Base-by-base conservation (phyloP, 1,139 yeast species). In the Diutina sp. region DNA sequence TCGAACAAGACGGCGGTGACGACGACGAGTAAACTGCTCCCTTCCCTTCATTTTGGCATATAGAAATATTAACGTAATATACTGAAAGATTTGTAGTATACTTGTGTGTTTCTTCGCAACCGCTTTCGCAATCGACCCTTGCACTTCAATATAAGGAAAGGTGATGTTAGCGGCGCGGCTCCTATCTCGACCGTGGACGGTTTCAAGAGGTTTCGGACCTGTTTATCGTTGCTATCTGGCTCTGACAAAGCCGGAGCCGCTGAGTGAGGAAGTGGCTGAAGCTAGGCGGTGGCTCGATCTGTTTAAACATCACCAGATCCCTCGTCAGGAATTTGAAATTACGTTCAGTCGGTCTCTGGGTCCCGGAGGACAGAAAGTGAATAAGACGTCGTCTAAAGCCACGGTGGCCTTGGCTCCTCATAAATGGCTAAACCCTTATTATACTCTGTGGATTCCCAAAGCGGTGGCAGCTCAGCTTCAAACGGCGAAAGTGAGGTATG, bases 351-450 rank as follows among this genome's bases (percentile, higher is more conserved):
- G 96, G 59, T 80, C 96, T 0, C 85, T 96, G 12, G 98, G 98
- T 0, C 91, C 97, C 0, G 98, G 98, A 0, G 98, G 98, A 0
- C 98, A 91, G 64, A 88, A 91, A 65, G 97, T 91, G 16, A 91
- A 91, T 67, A 91, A 90, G 60, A 80, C 90, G 0, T 83, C 84
- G 14, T 82, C 93, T 2, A 90, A 90, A 64, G 96, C 95, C 3
- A 83, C 93, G 0, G 68, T 91, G 12, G 72, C 82, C 3, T 65
- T 89, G 60, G 66, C 68, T 5, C 67, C 75, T 0, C 68, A 71
- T 1, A 68, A 73, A 51, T 81, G 91, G 83, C 71, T 77, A 9
- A 63, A 68, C 2, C 77, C 82, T 0, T 66, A 66, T 44, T 63
- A 62, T 48, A 72, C 78, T 21, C 62, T 63, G 6, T 88, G 95